Base-by-base conservation (phyloP, 2,329 filamentous ascomycete genomes). In the Monosporascus cannonballus region DNA sequence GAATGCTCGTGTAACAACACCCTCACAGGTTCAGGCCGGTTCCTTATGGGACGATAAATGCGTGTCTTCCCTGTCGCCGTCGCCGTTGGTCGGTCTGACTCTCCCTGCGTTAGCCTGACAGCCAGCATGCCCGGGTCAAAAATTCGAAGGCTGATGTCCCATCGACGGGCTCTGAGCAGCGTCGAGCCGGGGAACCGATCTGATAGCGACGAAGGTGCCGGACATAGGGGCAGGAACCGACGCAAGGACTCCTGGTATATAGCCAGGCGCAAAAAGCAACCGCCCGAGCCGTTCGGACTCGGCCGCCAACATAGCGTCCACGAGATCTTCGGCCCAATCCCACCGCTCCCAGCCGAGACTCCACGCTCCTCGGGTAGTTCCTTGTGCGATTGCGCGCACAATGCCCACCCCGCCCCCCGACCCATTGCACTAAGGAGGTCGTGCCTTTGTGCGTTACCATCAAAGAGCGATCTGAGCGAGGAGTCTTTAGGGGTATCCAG, bases 331-430 rank as follows among this genome's bases (percentile, higher is more conserved):
- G 65, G 65, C 24, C 67, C 71, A 41, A 53, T 71, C 24, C 70
- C 74, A 48, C 66, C 71, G 46, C 61, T 73, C 18, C 69, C 70
- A n/a, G 67, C 60, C 50, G 67, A 66, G 48, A 70, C 66, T 14
- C 67, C 69, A 45, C 65, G 69, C 53, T 73, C 73, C 18, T 73
- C 75, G 24, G 68, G 68, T 46, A 75, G 70, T 57, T 78, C 76
- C 64, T 72, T 77, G 61, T 74, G 71, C 59, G 75, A 70, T 56
- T 73, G 64, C 52, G 71, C 76, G 41, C 67, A 64, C 57, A 66
- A 70, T 59, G 63, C 54, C 49, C 65, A 65, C 50, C 58, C 49
- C 41, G 62, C 62, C 50, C 61, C 61, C 24, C 56, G 59, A 18
- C 56, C 66, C 51, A 63, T 60, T 53, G 61, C 64, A 53, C 63